Evolutionary conservation across 352 stramenopile species (phyloP), one percentile per base, ranked within the genome.

Genomic region (Lagenidium giganteum): DNA sequence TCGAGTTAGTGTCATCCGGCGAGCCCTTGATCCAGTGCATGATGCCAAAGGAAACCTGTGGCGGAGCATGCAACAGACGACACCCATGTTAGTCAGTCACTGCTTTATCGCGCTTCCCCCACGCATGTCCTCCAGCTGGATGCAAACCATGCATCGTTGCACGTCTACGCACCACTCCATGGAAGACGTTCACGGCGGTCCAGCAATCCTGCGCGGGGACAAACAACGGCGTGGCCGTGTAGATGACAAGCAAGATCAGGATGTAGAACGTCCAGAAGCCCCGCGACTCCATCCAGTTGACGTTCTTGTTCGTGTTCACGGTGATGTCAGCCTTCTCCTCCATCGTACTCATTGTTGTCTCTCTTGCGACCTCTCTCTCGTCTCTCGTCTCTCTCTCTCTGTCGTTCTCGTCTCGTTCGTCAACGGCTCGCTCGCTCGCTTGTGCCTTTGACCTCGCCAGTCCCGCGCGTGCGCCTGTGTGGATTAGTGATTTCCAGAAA

Each of bases 1-100:
- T 89, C 25, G 56, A 60, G 41, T 75, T 94, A 49, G 94, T 93
- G 61, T 96, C 88, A 20, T 96, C 83, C 0, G 87, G 83, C 33
- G 87, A 97, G 25, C 94, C 93, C 65, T 98, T 98, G 48, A 97
- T 91, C 90, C 93, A 98, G 76, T 95, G 89, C 71, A 97, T 95
- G 51, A 96, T 94, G 23, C 84, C 70, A 42, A 97, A 97, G 17
- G 86, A 95, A 26, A 96, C 68, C 87, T 93, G 39, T 33, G 41
- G 17, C 32, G 41, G 14, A n/a, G 28, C 7, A 42, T 8, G 24
- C 6, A 36, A 22, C 11, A 18, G 24, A 32, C 27, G 20, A 26
- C 30, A 20, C 17, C 38, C 17, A 20, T 13, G 23, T 35, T 18
- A 44, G 12, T 45, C 8, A 24, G 29, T 33, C 16, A 37, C 18